Base-by-base conservation (phyloP, 2,329 filamentous ascomycete species). In the Chrysosporium keratinophilum region DNA sequence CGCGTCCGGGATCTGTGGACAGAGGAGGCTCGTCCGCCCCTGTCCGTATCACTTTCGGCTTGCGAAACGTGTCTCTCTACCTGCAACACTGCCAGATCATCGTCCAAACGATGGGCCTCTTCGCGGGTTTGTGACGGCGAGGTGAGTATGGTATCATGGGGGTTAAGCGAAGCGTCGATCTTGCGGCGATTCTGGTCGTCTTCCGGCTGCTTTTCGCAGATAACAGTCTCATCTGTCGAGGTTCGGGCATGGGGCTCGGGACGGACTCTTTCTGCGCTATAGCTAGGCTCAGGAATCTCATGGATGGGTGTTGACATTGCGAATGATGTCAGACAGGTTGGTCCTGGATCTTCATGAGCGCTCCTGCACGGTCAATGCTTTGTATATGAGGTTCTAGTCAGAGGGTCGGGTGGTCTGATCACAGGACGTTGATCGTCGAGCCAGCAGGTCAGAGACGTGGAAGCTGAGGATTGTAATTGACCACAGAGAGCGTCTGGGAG, bases 71-170 rank as follows among this genome's bases (percentile, higher is more conserved):
- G 74, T 10, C 79, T 75, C 68, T 87, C 84, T 1, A 82, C 79
- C 59, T 83, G 78, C 44, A 85, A 72, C 64, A 87, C 70, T 42
- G 79, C 74, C 50, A 87, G 68, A 56, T 87, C 83, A 66, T 87
- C 84, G 53, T 84, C 78, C 31, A 86, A 69, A 45, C 81, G 74
- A 56, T 76, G 74, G 5, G 78, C 76, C 61, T 82, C 74, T 65
- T 85, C 82, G 39, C 82, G 75, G 14, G 72, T 74, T 55, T 76
- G 73, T 0, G 79, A 80, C 1, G 78, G 76, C 0, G 81, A 83
- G 40, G 43, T 39, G 9, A 23, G 37, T 2, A 33, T 17, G n/a
- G 5, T 11, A 31, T 57, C 41, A 44, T 53, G 39, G 2, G 51
- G 17, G 15, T 50, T 54, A 7, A 20, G 17, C 1, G 49, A 52